Conservation (phyloP, 306 rosid species). For the Dalbergia cochinchinensis region DNA sequence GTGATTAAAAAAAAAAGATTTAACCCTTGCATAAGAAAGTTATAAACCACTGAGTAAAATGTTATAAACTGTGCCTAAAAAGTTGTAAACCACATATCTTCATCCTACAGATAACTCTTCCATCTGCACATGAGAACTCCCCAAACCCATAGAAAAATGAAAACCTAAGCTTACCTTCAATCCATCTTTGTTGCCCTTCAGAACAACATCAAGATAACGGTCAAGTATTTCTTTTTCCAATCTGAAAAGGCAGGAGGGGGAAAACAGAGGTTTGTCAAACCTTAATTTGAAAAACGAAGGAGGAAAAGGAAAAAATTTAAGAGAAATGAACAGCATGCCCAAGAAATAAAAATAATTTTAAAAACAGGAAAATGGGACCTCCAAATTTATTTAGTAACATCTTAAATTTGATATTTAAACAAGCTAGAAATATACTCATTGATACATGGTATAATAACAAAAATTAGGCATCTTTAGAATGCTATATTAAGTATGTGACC, state of each 20-base stretch:
- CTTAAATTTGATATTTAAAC: conserved; percentile 32
- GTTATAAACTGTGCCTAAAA: too few relatives aligned
- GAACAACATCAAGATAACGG: conserved; percentile 90
- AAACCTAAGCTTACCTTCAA: conserved; percentile 71
- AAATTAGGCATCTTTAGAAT: conserved; percentile 42
- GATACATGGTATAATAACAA: conserved; percentile 24
- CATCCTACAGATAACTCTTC: too few relatives aligned
- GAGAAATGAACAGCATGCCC: conserved; percentile 8
- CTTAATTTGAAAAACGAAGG: conserved; percentile 18
- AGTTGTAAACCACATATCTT: too few relatives aligned
- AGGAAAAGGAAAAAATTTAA: background rate
- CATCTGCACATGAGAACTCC: too few relatives aligned
- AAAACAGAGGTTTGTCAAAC: conserved; percentile 35
- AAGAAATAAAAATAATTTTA: conserved; percentile 17
- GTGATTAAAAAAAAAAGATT: too few relatives aligned
- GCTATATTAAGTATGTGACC: conserved; percentile 29
- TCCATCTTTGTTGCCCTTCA: conserved; percentile 96
- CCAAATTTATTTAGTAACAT: conserved; percentile 14
- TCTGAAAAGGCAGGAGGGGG: conserved; percentile 56
- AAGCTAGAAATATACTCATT: conserved; percentile 19
- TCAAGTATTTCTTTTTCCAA: conserved; percentile 96
- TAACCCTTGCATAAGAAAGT: too few relatives aligned
- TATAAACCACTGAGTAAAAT: too few relatives aligned
- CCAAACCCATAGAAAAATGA: background rate
- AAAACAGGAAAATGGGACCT: background rate